Evolutionary conservation across 2,329 filamentous ascomycete species (phyloP).

Genomic region (Neobulgaria alba): DNA sequence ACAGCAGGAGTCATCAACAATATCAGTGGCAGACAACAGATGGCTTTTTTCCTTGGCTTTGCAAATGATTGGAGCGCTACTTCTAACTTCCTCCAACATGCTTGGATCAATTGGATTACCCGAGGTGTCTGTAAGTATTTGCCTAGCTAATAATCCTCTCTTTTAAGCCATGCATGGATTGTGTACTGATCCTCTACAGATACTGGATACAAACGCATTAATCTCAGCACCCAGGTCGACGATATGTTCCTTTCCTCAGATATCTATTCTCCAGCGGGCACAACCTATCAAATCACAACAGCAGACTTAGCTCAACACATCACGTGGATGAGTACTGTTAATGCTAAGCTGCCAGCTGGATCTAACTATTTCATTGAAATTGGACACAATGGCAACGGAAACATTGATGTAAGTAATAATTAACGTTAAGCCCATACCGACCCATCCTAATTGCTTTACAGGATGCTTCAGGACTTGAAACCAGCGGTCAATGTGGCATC

Average conservation of each 20-base stretch:
- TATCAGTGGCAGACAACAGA: slow-evolving; percentile 45
- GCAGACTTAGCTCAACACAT: slow-evolving; percentile 39
- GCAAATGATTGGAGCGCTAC: slow-evolving; percentile 37
- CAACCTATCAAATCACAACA: slow-evolving; percentile 40
- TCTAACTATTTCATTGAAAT: slow-evolving; percentile 45
- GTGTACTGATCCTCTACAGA: slow-evolving; percentile 15
- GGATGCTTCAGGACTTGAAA: slow-evolving; percentile 17
- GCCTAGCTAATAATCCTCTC: neutral
- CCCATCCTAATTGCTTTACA: too few species aligned
- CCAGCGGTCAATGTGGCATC: slow-evolving; percentile 14
- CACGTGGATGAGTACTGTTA: slow-evolving; percentile 35
- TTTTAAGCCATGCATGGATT: too few species aligned
- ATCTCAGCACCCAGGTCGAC: slow-evolving; percentile 37
- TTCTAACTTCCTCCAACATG: slow-evolving; percentile 51
- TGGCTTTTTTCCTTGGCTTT: slow-evolving; percentile 52
- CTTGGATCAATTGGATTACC: slow-evolving; percentile 55
- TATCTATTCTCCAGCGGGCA: slow-evolving; percentile 39
- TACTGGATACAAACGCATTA: slow-evolving; percentile 21
- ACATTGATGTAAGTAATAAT: slow-evolving; percentile 31
- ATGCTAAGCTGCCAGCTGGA: slow-evolving; percentile 40
- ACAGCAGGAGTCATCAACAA: slow-evolving; percentile 53
- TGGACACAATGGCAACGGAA: slow-evolving; percentile 48
- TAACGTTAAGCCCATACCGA: too few species aligned
- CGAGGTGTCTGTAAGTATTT: slow-evolving; percentile 38
- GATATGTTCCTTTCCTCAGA: slow-evolving; percentile 50